These are phyloP conservation scores for Aegilops speltoides DNA, from an alignment of 176 grass and related monocot species.

Conservation along the genomic window DNA sequence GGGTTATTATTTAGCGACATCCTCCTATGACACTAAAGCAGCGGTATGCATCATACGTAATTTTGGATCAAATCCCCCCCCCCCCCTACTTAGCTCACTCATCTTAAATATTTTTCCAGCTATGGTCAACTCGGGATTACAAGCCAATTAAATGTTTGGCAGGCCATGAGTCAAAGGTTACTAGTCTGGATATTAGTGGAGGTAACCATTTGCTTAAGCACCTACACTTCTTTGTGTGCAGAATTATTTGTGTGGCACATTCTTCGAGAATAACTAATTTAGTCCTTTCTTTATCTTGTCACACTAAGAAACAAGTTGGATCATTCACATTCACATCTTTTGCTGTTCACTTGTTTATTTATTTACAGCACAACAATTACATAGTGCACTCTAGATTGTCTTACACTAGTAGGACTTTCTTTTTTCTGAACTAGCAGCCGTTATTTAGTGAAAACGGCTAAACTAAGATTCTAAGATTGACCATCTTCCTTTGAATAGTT, in stretches of 20 bases:
- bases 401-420: background rate
- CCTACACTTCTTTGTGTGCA: background rate
- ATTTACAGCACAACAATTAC: background rate
- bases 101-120: slow-evolving; percentile 43
- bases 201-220: slow-evolving; percentile 44
- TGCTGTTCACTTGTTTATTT: background rate
- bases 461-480: background rate
- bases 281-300: background rate
- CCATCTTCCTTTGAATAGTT: background rate
- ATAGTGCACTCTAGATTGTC: background rate
- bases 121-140: slow-evolving; percentile 91
- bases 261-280: slow-evolving; percentile 10
- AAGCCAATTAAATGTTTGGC: slow-evolving; percentile 88
- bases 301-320: background rate
- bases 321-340: slow-evolving; percentile 11
- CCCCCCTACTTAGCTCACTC: background rate
- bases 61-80: background rate
- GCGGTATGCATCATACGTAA: slow-evolving; percentile 44
- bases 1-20: slow-evolving; percentile 83
- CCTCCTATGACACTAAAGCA: slow-evolving; percentile 92
- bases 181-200: slow-evolving; percentile 93
- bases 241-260: slow-evolving; percentile 12
- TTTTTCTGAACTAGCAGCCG: slow-evolving; percentile 10
- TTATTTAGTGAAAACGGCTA: slow-evolving; percentile 6
- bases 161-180: slow-evolving; percentile 91